Conservation (phyloP, 257 asterid species). For the Mentha longifolia region DNA sequence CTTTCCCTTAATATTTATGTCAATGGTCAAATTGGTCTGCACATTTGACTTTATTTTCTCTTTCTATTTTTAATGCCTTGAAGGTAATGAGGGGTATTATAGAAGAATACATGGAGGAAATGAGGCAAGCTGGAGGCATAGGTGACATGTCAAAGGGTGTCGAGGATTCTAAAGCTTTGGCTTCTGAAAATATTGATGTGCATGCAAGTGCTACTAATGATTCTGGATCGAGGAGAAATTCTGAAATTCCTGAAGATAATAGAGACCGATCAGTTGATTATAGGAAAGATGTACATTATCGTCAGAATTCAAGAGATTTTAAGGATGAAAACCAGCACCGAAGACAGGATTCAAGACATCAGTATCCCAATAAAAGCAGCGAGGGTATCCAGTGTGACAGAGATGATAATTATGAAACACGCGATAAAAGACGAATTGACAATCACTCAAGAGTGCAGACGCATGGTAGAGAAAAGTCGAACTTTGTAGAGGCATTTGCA, state of each 20-base stretch:
- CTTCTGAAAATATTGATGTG: no score
- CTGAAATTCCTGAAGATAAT: no score
- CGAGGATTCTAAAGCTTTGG: no score
- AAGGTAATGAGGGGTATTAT: constrained; percentile 86
- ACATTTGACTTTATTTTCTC: constrained; percentile 24
- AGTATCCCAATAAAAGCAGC: constrained; percentile 38
- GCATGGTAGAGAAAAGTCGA: constrained; percentile 39
- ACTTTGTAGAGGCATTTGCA: constrained; percentile 35
- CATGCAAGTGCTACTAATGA: no score
- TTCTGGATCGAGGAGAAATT: no score
- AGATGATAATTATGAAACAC: constrained; percentile 35
- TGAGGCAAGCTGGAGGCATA: no score
- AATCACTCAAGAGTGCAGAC: constrained; percentile 36
- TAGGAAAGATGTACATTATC: constrained; percentile 39
- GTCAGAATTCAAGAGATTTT: constrained; percentile 32
- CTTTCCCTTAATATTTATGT: constrained; percentile 5
- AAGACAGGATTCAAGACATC: constrained; percentile 44
- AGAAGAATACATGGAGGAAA: constrained; percentile 83
- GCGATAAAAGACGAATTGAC: constrained; percentile 36
- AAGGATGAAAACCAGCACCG: constrained; percentile 37
- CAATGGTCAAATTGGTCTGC: constrained; percentile 14
- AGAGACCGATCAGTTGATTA: constrained; percentile 46
- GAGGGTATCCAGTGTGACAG: constrained; percentile 39
- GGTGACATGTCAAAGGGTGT: no score
- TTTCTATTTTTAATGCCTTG: constrained; percentile 17